Evolutionary conservation across 257 asterid genomes (phyloP), one percentile per base, ranked within the genome.

Genomic region (Anisodus acutangulus): DNA sequence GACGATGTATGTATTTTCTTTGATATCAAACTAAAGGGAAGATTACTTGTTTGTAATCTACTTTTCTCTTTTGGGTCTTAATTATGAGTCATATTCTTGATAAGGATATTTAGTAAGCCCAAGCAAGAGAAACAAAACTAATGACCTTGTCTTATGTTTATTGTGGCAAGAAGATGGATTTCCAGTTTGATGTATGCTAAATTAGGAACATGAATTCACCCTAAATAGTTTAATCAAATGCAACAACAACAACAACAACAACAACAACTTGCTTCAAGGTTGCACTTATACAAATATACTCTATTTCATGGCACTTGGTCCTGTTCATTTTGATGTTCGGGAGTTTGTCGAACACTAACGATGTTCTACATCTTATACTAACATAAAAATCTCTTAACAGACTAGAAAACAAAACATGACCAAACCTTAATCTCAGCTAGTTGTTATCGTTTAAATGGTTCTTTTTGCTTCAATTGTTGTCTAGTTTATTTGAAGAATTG

Each of bases 91-190:
- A 64, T 31, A 64, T 64, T 64, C 43, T 1, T 53, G 0, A 8
- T 53, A 76, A 76, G 35, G 60, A 49, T 22, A 22, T 22, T 22
- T 49, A 0, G 6, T 26, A 53, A 53, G 81, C 81, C 39, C 26
- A 51, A 53, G 47, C 22, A 26, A 76, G 64, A 31, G 64, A 51
- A 51, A 53, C 47, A 12, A 13, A 76, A 26, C 9, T 2, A 51
- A 13, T 76, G 45, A 76, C 81, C 43, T 26, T 76, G 63, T 76
- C 81, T 13, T 54, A 51, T 76, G 31, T 47, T 76, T 51, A 26
- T 76, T 53, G 26, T 76, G 81, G 4, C 2, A 51, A 26, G 53
- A 53, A 51, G 81, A 76, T 43, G 37, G 43, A 17, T 0, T 3
- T 71, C 37, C 13, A 71, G 79, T 71, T 71, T 71, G 54, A n/a